These are phyloP conservation scores for Monosporascus sp. DNA, from an alignment of 2,329 filamentous ascomycete genomes.

Conservation along the genomic window DNA sequence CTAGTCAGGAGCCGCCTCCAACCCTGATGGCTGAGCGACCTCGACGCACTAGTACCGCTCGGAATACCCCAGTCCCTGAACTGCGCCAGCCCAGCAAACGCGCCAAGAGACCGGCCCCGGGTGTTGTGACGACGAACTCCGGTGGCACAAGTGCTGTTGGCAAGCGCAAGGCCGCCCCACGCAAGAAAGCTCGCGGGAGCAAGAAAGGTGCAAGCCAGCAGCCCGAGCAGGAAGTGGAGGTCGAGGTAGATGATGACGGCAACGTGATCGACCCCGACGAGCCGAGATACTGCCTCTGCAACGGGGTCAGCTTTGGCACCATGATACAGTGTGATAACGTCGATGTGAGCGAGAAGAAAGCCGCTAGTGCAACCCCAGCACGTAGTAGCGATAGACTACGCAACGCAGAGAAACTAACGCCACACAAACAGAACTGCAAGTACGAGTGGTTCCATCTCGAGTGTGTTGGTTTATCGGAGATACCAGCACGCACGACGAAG, in stretches of 20 bases:
- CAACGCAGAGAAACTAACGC: slow-evolving; percentile 18
- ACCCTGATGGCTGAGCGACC: slow-evolving; percentile 48
- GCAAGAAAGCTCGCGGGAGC: slow-evolving; percentile 53
- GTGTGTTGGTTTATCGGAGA: slow-evolving; percentile 64
- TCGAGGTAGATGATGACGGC: slow-evolving; percentile 62
- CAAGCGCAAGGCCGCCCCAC: slow-evolving; percentile 64
- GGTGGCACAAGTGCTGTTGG: slow-evolving; percentile 64
- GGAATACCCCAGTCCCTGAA: slow-evolving; percentile 53
- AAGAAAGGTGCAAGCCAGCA: slow-evolving; percentile 39
- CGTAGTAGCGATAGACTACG: slow-evolving; percentile 5
- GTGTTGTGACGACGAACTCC: slow-evolving; percentile 60
- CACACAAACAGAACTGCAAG: slow-evolving; percentile 55
- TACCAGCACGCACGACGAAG: slow-evolving; percentile 68
- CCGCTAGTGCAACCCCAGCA: slow-evolving; percentile 10
- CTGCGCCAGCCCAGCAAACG: slow-evolving; percentile 45
- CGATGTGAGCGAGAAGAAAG: slow-evolving; percentile 50
- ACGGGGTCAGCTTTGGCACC: slow-evolving; percentile 72
- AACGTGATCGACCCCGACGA: slow-evolving; percentile 71
- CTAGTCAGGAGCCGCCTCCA: slow-evolving; percentile 44
- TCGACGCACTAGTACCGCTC: slow-evolving; percentile 51
- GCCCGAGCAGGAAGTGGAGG: slow-evolving; percentile 42
- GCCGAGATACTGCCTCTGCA: slow-evolving; percentile 71
- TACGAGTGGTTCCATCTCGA: slow-evolving; percentile 82
- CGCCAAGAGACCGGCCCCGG: slow-evolving; percentile 65
- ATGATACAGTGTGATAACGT: slow-evolving; percentile 82